Base-by-base conservation (phyloP, 2,329 filamentous ascomycete species). In the Cordyceps fumosorosea region DNA sequence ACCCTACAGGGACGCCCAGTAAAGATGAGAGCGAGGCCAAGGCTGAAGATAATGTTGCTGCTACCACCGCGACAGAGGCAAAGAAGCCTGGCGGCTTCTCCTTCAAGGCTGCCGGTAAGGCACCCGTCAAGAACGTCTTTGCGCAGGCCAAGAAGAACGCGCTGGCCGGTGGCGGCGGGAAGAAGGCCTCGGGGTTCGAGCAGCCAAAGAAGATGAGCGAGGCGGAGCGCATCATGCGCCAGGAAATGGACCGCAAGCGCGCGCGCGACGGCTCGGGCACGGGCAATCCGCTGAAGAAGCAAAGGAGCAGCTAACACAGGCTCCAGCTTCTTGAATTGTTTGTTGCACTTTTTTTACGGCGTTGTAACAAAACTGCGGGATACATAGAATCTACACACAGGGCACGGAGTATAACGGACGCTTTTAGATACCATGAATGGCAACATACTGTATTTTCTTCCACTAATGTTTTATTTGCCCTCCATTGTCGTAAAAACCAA, bases 191-290 rank as follows among this genome's bases (percentile, higher is more conserved):
- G 37, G 81, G 79, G 12, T 76, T 84, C 3, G 85, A 85, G 64
- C 82, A 83, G 60, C 87, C 86, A 2, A 91, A 90, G 80, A 95
- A 90, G 69, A 93, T 96, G 84, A 93, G 89, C 69, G 91, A 96
- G 71, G 89, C 88, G 3, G 91, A 93, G 75, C 83, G 89, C 59
- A 96, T 95, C 69, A 96, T 96, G 92, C 90, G 89, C 74, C 88
- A 90, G 68, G 89, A 93, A 70, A 81, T 91, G 74, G 89, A 91
- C 68, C 80, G 82, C 66, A 92, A 91, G 71, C 80, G 87, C 61
- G 75, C 80, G 40, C 78, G 84, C 54, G 81, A 79, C 11, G 71
- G 71, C 4, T 73, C 73, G 1, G 80, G 80, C 0, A 78, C 79
- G 58, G 76, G 75, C 20, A 79, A 79, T 53, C 73, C 77, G 7